A percentile compares a stretch with the other conserved stretches of the same genome.
phyloP scores from a whole-genome alignment of 495 filamentous ascomycete species.

The Xylaria palmicola region DNA sequence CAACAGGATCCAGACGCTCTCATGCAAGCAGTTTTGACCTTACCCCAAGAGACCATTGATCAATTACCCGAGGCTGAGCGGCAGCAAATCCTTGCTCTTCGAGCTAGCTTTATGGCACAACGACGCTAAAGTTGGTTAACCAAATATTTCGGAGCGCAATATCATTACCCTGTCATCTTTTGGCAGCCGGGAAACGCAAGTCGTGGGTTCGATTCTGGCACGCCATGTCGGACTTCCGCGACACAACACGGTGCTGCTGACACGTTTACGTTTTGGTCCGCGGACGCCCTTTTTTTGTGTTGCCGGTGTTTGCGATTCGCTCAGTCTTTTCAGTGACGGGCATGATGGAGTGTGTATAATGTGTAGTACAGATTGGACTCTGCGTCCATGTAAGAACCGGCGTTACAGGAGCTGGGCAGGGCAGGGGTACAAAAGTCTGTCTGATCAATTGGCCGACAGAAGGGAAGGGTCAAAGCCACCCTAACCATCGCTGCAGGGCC shows the following conservation, averaged over 20 bases:
- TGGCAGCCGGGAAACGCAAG: too few relatives aligned
- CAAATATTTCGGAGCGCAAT: not conserved
- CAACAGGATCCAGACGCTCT: slow-evolving; percentile 62
- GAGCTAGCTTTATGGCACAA: slow-evolving; percentile 32
- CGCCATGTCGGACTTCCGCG: not conserved
- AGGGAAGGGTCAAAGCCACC: not conserved
- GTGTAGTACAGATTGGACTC: not conserved
- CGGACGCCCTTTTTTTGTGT: not conserved
- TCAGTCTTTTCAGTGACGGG: not conserved
- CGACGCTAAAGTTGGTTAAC: slow-evolving; percentile 12
- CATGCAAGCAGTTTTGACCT: slow-evolving; percentile 69
- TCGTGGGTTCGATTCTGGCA: not conserved
- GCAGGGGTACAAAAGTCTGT: not conserved
- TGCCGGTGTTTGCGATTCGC: not conserved
- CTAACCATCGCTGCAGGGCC: not conserved
- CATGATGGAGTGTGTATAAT: not conserved
- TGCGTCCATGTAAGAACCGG: not conserved
- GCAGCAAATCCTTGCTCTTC: slow-evolving; percentile 71
- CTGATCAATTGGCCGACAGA: not conserved
- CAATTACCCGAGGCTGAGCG: slow-evolving; percentile 69
- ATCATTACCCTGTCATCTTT: not conserved
- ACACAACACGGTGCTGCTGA: not conserved
- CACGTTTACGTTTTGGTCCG: not conserved
- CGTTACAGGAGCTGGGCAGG: not conserved
- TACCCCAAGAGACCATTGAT: slow-evolving; percentile 75